phyloP scores from a whole-genome alignment of 495 filamentous ascomycete species.

The Neurospora sp. region DNA sequence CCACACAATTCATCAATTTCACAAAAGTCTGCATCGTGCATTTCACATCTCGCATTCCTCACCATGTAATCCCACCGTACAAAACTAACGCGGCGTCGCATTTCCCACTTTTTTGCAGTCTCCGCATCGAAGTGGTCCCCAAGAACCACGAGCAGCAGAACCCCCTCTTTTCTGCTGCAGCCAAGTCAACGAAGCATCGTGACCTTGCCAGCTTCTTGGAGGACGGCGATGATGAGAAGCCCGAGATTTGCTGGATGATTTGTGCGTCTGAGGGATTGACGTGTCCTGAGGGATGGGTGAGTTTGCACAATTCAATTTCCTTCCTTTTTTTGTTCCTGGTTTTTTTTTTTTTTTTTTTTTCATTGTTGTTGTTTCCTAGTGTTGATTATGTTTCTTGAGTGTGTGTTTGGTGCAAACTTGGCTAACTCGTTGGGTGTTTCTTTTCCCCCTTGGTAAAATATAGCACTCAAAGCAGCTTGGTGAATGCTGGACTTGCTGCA shows the following conservation, averaged over 20 bases:
- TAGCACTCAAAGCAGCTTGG: neutral
- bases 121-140: neutral
- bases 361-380: neutral
- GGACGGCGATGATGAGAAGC: neutral
- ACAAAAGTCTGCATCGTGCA: neutral
- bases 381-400: neutral
- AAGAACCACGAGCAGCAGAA: neutral
- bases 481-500: neutral
- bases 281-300: neutral
- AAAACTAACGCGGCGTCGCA: neutral
- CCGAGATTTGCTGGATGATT: neutral
- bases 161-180: neutral
- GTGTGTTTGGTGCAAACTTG: neutral
- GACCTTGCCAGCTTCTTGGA: neutral
- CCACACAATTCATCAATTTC: neutral
- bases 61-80: neutral
- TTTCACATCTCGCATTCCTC: neutral
- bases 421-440: neutral
- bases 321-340: neutral
- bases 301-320: neutral
- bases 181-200: neutral
- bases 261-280: fast-evolving
- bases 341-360: neutral
- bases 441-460: neutral
- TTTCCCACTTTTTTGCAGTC: neutral